Base-by-base conservation (phyloP, 306 rosid species). In the Sphenostylis stenocarpa region DNA sequence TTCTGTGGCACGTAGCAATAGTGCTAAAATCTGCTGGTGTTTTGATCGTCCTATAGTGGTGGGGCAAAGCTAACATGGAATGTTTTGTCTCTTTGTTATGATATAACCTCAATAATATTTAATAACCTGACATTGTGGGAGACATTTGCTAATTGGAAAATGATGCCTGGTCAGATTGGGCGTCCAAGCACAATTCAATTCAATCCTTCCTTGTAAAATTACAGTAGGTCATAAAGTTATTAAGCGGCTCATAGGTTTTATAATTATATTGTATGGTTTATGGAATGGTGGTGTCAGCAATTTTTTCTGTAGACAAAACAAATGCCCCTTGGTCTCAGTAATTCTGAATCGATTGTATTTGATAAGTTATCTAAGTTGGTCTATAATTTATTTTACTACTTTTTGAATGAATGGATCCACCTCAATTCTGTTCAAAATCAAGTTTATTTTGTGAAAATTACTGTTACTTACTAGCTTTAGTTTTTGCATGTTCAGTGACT, bases 21-120 rank as follows among this genome's bases (percentile, higher is more conserved):
- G 72, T 60, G 77, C 73, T 66, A 20, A 70, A 84, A 28, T 15
- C 53, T 68, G 45, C 29, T 58, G 81, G 63, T 60, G 73, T 85
- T 67, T 86, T 75, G 57, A 76, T 72, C 33, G 77, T 84, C 73
- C 34, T 72, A 31, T 72, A 31, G 84, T 80, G 85, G 91, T 87
- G 96, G 87, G 87, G 83, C 74, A 31, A 63, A 49, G 34, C 34
- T 47, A 58, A 29, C 70, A 60, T 76, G 78, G 81, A 76, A 79
- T 84, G 43, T 58, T 78, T 82, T 75, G 68, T 84, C 82, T 78
- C 82, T 77, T 55, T 76, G 64, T 67, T 79, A 71, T 77, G 80
- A 38, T 76, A 38, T 68, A 61, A 51, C 73, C 69, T 20, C 49
- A 28, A 24, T 73, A 33, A 51, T 77, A 61, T 66, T 76, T 65